Evolutionary conservation across 345 rosid genomes (phyloP).

Genomic region (Eucalyptus tenuipes): DNA sequence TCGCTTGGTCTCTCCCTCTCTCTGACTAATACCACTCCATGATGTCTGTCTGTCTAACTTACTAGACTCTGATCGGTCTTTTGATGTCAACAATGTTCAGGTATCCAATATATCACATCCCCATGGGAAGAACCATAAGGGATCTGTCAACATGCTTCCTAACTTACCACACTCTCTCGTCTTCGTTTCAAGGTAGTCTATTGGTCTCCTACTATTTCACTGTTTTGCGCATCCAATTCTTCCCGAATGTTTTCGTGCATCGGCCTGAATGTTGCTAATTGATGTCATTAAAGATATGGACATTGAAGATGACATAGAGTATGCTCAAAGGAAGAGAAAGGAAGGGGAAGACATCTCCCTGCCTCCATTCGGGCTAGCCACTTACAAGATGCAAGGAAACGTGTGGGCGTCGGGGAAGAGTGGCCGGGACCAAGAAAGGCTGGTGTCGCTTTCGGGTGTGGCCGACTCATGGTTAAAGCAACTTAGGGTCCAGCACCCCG

Average conservation of each 20-base stretch:
- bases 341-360: slow-evolving; percentile 61
- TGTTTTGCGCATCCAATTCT: not conserved
- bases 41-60: not conserved
- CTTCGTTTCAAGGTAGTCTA: slow-evolving; percentile 78
- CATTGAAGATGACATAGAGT: slow-evolving; percentile 45
- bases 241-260: not conserved
- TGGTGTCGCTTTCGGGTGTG: slow-evolving; percentile 70
- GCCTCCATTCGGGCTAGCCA: slow-evolving; percentile 85
- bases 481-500: slow-evolving; percentile 91
- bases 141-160: slow-evolving; percentile 96
- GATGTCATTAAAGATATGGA: slow-evolving; percentile 44
- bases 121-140: slow-evolving; percentile 97
- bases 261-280: not conserved
- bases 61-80: not conserved
- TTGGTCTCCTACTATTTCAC: not conserved
- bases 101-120: slow-evolving; percentile 98
- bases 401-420: slow-evolving; percentile 76
- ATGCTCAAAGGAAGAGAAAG: slow-evolving; percentile 29
- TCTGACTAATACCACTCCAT: not conserved
- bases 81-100: slow-evolving; percentile 12
- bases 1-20: slow-evolving; percentile 57
- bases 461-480: slow-evolving; percentile 99
- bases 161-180: slow-evolving; percentile 92
- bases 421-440: slow-evolving; percentile 77
- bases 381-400: slow-evolving; percentile 97